A percentile compares a stretch with the other conserved stretches of the same genome.
phyloP scores from a whole-genome alignment of 2,329 filamentous ascomycete species.

The Diaporthe citriasiana region DNA sequence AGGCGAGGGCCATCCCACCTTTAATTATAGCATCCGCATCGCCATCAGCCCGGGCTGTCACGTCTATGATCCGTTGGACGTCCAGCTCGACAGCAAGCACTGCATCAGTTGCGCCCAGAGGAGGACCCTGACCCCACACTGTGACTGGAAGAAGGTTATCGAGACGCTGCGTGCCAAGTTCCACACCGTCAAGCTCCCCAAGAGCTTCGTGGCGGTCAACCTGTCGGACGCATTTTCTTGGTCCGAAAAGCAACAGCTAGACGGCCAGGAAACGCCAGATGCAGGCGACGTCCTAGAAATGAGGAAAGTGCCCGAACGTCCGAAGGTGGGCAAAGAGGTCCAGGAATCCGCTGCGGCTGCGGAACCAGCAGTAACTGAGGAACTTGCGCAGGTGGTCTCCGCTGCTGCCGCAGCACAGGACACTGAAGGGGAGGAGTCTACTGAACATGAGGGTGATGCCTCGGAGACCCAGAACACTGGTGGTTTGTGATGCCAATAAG shows the following conservation, averaged over 20 bases:
- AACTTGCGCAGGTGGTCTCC: conserved; percentile 24
- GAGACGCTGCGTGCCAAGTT: conserved; percentile 96
- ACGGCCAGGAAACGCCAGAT: conserved; percentile 53
- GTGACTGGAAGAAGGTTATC: conserved; percentile 97
- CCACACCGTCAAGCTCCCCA: conserved; percentile 81
- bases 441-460: conserved; percentile 4
- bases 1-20: conserved; percentile 76
- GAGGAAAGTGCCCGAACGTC: conserved; percentile 50
- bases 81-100: conserved; percentile 95
- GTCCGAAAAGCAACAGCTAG: conserved; percentile 64
- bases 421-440: conserved; percentile 23
- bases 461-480: conserved; percentile 7
- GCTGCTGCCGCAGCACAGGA: conserved; percentile 38
- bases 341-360: conserved; percentile 14
- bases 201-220: conserved; percentile 76
- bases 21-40: conserved; percentile 96
- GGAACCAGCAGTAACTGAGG: conserved; percentile 34
- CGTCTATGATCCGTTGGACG: conserved; percentile 94
- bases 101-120: conserved; percentile 96
- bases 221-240: conserved; percentile 74
- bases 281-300: conserved; percentile 57
- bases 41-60: conserved; percentile 96
- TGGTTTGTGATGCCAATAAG: not conserved
- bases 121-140: conserved; percentile 89
- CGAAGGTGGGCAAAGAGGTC: conserved; percentile 16